Percentiles rank a stretch among this genome's conserved stretches.
phyloP scores from a whole-genome alignment of 495 filamentous ascomycete genomes.

The Tuber umbilicatum region DNA sequence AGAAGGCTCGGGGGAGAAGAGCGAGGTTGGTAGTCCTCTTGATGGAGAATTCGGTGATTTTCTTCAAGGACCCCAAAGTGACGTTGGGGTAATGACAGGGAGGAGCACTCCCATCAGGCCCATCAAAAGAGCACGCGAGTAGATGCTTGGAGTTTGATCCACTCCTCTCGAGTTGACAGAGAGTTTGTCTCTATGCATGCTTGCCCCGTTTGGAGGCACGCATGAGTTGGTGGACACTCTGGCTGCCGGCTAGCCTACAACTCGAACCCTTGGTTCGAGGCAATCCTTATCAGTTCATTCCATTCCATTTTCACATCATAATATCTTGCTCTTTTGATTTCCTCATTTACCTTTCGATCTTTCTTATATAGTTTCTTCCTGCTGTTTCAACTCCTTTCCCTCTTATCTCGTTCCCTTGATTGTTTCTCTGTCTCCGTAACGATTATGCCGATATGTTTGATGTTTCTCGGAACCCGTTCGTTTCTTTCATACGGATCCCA shows the following conservation, averaged over 20 bases:
- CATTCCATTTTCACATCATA: slow-evolving; percentile 5
- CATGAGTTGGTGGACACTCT: slow-evolving; percentile 6
- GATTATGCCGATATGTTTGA: slow-evolving; percentile 5
- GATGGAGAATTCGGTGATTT: slow-evolving; percentile 2
- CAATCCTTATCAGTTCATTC: slow-evolving; percentile 18
- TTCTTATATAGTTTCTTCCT: slow-evolving; percentile 7
- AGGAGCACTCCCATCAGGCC: slow-evolving; percentile 7
- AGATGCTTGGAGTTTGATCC: not conserved
- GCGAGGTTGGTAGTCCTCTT: slow-evolving; percentile 11
- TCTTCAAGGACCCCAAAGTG: not conserved
- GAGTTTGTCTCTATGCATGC: not conserved
- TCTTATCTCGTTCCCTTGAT: not conserved
- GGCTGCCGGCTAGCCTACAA: slow-evolving; percentile 35
- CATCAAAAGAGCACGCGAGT: slow-evolving; percentile 21
- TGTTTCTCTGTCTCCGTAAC: not conserved
- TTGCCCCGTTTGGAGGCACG: not conserved
- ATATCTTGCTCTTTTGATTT: not conserved
- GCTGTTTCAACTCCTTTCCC: not conserved
- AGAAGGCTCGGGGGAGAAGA: slow-evolving; percentile 9
- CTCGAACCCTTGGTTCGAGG: slow-evolving; percentile 21
- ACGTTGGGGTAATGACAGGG: slow-evolving; percentile 3
- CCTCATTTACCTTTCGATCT: slow-evolving; percentile 5
- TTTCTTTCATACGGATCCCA: not conserved
- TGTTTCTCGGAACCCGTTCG: not conserved
- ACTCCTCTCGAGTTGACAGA: not conserved